phyloP scores from a whole-genome alignment of 2,329 filamentous ascomycete species.

The Sphaerulina populicola region DNA sequence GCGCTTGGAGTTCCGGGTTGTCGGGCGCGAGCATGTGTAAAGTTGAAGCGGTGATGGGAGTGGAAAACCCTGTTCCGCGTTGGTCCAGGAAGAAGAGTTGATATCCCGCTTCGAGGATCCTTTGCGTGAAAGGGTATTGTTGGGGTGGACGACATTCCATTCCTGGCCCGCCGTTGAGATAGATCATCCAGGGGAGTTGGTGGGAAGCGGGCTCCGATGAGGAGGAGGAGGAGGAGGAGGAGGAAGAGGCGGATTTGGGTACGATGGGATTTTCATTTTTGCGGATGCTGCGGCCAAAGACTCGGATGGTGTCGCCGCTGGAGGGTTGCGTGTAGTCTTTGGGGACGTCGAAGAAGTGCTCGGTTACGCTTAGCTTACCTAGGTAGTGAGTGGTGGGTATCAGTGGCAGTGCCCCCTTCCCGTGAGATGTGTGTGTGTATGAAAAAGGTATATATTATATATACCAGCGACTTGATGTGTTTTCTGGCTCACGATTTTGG shows the following conservation, averaged over 20 bases:
- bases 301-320: conserved; percentile 52
- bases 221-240: conserved; percentile 17
- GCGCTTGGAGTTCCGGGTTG: too few species aligned
- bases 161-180: conserved; percentile 79
- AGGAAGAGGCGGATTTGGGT: conserved; percentile 45
- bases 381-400: neutral
- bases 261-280: conserved; percentile 53
- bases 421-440: neutral
- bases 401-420: neutral
- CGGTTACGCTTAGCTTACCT: conserved; percentile 69
- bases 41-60: conserved; percentile 65
- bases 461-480: conserved; percentile 42
- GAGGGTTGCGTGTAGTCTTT: conserved; percentile 61
- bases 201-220: conserved; percentile 31
- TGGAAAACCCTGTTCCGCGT: conserved; percentile 78
- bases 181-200: conserved; percentile 55
- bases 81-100: conserved; percentile 82
- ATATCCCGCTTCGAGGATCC: conserved; percentile 70
- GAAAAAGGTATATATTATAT: conserved; percentile 4
- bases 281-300: conserved; percentile 69
- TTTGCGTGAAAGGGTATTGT: conserved; percentile 60
- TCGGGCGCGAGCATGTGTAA: conserved; percentile 44
- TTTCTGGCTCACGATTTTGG: conserved; percentile 41
- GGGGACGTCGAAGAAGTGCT: conserved; percentile 81
- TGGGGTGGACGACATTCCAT: conserved; percentile 69